Conservation (phyloP, 2,329 filamentous ascomycete genomes). For the Neofusicoccum kwambonambiense region DNA sequence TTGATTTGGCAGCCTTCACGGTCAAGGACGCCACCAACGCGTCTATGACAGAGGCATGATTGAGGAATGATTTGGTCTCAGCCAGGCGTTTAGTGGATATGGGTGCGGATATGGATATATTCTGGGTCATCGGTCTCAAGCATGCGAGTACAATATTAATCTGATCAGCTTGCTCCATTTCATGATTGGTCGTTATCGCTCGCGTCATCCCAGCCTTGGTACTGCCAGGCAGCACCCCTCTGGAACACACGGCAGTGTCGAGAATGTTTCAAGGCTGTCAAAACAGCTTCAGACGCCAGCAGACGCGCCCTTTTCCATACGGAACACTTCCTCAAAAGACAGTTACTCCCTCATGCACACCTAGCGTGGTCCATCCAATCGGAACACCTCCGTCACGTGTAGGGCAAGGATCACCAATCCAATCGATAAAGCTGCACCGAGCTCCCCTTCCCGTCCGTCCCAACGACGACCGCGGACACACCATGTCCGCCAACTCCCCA, state of each 20-base stretch:
- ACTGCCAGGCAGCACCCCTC: background rate
- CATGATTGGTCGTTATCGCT: constrained; percentile 3
- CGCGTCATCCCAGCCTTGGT: background rate
- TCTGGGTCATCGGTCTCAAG: constrained; percentile 4
- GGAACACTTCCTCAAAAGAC: no score
- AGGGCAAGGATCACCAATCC: constrained; percentile 15
- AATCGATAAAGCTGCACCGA: constrained; percentile 18
- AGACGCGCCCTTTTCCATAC: no score
- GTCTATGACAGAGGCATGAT: constrained; percentile 16
- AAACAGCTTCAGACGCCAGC: no score
- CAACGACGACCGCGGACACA: constrained; percentile 1
- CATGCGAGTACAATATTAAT: background rate
- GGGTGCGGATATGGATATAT: constrained; percentile 7
- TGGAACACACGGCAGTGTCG: background rate
- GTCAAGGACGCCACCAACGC: constrained; percentile 31
- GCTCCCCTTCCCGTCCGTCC: constrained; percentile 13
- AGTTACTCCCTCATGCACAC: background rate
- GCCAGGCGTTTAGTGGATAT: constrained; percentile 4
- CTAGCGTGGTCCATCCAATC: background rate
- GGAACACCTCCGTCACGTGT: constrained; percentile 13
- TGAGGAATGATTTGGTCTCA: background rate
- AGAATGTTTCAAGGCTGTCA: background rate
- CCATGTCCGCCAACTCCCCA: constrained; percentile 14
- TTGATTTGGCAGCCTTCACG: constrained; percentile 33
- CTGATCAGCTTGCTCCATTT: constrained; percentile 4